Conservation (phyloP, 1,284 basidiomycete genomes). For the Wolfiporia cocos region DNA sequence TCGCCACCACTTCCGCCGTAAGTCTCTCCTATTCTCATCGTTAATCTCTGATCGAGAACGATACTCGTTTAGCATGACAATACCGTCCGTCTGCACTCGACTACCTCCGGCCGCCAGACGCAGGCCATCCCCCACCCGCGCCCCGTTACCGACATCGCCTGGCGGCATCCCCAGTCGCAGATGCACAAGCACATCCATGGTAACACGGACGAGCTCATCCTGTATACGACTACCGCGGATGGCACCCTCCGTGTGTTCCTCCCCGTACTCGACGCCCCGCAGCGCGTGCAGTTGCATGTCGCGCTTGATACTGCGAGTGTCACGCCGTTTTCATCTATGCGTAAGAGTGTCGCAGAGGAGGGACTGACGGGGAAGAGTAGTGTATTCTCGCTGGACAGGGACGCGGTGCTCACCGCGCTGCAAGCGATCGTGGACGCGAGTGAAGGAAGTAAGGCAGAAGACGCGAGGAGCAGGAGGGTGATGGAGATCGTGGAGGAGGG, state of each 20-base stretch:
- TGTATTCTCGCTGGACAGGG: slow-evolving; percentile 60
- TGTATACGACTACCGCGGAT: slow-evolving; percentile 75
- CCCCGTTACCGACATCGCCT: slow-evolving; percentile 54
- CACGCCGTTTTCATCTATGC: slow-evolving; percentile 32
- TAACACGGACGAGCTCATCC: slow-evolving; percentile 67
- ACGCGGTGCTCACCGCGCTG: slow-evolving; percentile 39
- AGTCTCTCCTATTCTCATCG: slow-evolving; percentile 11
- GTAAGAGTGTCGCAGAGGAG: neutral
- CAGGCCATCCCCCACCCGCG: slow-evolving; percentile 66
- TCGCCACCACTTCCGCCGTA: slow-evolving; percentile 59
- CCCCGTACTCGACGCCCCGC: slow-evolving; percentile 82
- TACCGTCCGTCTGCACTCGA: slow-evolving; percentile 59
- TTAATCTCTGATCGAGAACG: neutral
- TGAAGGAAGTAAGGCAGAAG: slow-evolving; percentile 31
- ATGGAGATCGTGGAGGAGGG: slow-evolving; percentile 61
- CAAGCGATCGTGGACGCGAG: slow-evolving; percentile 10
- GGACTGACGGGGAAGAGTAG: slow-evolving; percentile 34
- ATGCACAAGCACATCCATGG: slow-evolving; percentile 43
- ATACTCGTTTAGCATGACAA: slow-evolving; percentile 57
- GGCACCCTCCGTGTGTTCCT: slow-evolving; percentile 78
- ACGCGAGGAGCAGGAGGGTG: slow-evolving; percentile 40
- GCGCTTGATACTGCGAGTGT: slow-evolving; percentile 62
- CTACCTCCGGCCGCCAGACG: slow-evolving; percentile 61
- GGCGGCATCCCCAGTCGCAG: slow-evolving; percentile 40
- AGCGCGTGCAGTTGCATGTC: slow-evolving; percentile 79